These are phyloP conservation scores for Coemansia sp. DNA, from an alignment of 192 early-diverging fungal genomes.

Conservation along the genomic window DNA sequence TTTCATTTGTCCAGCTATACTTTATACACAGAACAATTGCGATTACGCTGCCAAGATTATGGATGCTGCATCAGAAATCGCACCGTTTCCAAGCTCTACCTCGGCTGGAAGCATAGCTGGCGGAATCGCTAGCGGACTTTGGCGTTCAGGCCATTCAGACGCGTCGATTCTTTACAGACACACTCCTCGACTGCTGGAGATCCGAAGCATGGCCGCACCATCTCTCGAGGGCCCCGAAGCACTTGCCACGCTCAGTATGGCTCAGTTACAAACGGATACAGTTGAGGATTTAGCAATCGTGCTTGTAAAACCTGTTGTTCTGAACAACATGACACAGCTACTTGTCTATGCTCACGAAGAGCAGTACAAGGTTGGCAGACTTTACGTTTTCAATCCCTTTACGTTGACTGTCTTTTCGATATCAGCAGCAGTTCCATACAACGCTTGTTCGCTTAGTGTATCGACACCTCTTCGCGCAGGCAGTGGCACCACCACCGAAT, in stretches of 20 bases:
- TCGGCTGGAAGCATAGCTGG: slow-evolving; percentile 10
- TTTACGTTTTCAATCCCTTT: slow-evolving; percentile 41
- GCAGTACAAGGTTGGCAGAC: slow-evolving; percentile 4
- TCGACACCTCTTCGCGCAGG: slow-evolving; percentile 35
- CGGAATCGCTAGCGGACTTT: slow-evolving; percentile 17
- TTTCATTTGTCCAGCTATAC: not conserved
- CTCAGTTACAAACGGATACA: slow-evolving; percentile 27
- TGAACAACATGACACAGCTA: slow-evolving; percentile 21
- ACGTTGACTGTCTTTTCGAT: slow-evolving; percentile 27
- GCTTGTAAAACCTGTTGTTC: slow-evolving; percentile 21
- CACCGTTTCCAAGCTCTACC: slow-evolving; percentile 22
- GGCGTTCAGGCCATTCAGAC: not conserved
- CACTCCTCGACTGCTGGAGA: slow-evolving; percentile 33
- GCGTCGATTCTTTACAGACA: slow-evolving; percentile 32
- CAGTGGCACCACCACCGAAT: slow-evolving; percentile 33
- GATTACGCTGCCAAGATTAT: slow-evolving; percentile 6
- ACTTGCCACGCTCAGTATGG: slow-evolving; percentile 34
- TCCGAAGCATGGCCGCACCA: slow-evolving; percentile 19
- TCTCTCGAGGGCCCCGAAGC: slow-evolving; percentile 22
- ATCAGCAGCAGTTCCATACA: slow-evolving; percentile 21
- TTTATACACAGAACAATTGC: not conserved
- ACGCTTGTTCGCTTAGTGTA: slow-evolving; percentile 22
- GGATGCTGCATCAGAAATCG: slow-evolving; percentile 31
- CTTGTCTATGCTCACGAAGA: slow-evolving; percentile 35
- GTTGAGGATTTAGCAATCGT: slow-evolving; percentile 32